A percentile compares a stretch with the other conserved stretches of the same genome.
Evolutionary conservation across 176 grass and related monocot species (phyloP).

Genomic region (Themeda triandra): DNA sequence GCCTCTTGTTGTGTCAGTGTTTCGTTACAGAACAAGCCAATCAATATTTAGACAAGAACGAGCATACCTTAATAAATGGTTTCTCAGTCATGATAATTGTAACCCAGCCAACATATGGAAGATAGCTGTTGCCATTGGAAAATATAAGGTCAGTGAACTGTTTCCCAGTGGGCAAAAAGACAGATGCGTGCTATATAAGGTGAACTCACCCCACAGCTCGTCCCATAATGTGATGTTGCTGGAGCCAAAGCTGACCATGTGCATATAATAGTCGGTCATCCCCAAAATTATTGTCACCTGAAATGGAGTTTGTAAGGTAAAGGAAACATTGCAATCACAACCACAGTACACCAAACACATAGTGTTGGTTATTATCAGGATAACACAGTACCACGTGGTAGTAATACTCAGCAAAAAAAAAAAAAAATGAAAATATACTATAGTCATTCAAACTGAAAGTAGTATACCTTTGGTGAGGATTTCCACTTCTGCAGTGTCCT

Average conservation of each 20-base stretch:
- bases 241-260: conserved; percentile 91
- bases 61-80: conserved; percentile 70
- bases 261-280: conserved; percentile 79
- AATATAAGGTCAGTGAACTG: neutral
- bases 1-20: neutral
- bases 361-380: neutral
- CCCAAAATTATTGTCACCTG: conserved; percentile 82
- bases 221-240: conserved; percentile 80
- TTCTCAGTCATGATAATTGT: conserved; percentile 90
- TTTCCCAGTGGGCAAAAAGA: neutral
- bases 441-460: neutral
- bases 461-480: conserved; percentile 85
- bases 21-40: neutral
- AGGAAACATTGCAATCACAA: neutral
- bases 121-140: conserved; percentile 45
- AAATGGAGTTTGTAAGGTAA: conserved; percentile 1
- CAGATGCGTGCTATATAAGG: neutral
- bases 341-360: neutral
- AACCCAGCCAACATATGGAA: conserved; percentile 79
- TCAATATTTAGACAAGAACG: conserved; percentile 6
- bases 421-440: neutral
- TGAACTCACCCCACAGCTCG: conserved; percentile 68
- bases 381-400: neutral
- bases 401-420: neutral
- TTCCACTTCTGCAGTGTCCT: conserved; percentile 72